phyloP scores from a whole-genome alignment of 257 asterid genomes.

The Solanum lycopersicoides region DNA sequence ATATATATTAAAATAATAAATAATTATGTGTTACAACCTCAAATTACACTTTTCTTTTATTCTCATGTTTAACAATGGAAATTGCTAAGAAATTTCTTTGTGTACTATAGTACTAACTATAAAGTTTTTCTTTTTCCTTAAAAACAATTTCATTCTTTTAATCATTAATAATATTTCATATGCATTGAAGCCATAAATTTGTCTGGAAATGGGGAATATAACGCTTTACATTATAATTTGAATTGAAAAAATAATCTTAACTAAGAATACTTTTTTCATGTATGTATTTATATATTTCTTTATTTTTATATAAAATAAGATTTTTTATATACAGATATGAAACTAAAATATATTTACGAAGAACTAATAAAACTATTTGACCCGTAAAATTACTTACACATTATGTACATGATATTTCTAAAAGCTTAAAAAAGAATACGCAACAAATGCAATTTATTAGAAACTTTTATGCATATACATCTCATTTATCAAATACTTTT shows the following conservation, averaged over 20 bases:
- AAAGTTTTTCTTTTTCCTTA: background rate
- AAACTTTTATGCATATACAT: background rate
- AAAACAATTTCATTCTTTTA: background rate
- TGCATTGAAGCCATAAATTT: background rate
- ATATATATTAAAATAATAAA: background rate
- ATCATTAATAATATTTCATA: background rate
- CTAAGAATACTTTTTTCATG: background rate
- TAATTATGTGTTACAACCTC: background rate
- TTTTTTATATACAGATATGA: background rate
- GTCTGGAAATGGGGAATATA: background rate
- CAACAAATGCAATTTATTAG: background rate
- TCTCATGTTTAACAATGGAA: background rate
- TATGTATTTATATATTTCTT: background rate
- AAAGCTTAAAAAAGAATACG: background rate
- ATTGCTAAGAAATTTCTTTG: background rate
- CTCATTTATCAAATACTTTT: background rate
- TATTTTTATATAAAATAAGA: background rate
- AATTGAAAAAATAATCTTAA: background rate
- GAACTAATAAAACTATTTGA: background rate
- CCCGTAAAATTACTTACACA: background rate
- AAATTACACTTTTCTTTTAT: background rate
- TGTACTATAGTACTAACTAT: background rate
- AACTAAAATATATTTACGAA: background rate
- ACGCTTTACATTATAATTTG: background rate
- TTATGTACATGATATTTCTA: background rate